phyloP scores from a whole-genome alignment of 352 stramenopile genomes.

The Globisporangium splendens region DNA sequence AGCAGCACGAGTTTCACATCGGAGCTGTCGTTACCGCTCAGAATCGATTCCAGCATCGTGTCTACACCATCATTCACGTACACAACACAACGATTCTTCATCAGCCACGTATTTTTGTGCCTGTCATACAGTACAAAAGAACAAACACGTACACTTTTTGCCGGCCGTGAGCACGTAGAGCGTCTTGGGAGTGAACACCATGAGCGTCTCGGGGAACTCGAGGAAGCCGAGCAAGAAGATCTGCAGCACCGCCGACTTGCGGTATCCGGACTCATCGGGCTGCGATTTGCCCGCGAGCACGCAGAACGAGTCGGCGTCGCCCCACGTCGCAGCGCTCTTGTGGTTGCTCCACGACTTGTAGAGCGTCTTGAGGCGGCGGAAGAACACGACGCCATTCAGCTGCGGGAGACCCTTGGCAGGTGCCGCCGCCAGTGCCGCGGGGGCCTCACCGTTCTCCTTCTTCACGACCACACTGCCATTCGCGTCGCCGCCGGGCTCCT shows the following conservation, averaged over 20 bases:
- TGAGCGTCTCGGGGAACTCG: slow-evolving; percentile 91
- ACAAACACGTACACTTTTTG: slow-evolving; percentile 70
- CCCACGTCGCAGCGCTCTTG: slow-evolving; percentile 49
- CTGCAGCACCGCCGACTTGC: slow-evolving; percentile 87
- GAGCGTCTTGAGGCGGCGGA: slow-evolving; percentile 72
- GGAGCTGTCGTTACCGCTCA: slow-evolving; percentile 53
- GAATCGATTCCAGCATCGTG: slow-evolving; percentile 77
- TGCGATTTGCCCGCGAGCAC: slow-evolving; percentile 79
- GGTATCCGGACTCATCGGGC: slow-evolving; percentile 83
- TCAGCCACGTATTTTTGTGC: background rate
- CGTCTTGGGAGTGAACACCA: slow-evolving; percentile 85
- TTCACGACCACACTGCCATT: slow-evolving; percentile 22
- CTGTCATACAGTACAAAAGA: slow-evolving; percentile 2
- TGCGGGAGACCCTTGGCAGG: slow-evolving; percentile 24
- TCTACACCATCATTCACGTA: slow-evolving; percentile 21
- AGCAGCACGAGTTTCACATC: slow-evolving; percentile 79
- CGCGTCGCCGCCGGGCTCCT: slow-evolving; percentile 12
- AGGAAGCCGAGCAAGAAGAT: slow-evolving; percentile 90
- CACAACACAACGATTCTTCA: slow-evolving; percentile 7
- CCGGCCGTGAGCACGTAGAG: slow-evolving; percentile 85
- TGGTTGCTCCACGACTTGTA: slow-evolving; percentile 68
- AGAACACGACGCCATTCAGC: slow-evolving; percentile 72
- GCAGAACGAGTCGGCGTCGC: slow-evolving; percentile 69
- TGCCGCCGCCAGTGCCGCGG: slow-evolving; percentile 1
- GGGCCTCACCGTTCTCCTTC: slow-evolving; percentile 18